Evolutionary conservation across 768 basidiomycete genomes (phyloP).

Genomic region (Calvatia gigantea): DNA sequence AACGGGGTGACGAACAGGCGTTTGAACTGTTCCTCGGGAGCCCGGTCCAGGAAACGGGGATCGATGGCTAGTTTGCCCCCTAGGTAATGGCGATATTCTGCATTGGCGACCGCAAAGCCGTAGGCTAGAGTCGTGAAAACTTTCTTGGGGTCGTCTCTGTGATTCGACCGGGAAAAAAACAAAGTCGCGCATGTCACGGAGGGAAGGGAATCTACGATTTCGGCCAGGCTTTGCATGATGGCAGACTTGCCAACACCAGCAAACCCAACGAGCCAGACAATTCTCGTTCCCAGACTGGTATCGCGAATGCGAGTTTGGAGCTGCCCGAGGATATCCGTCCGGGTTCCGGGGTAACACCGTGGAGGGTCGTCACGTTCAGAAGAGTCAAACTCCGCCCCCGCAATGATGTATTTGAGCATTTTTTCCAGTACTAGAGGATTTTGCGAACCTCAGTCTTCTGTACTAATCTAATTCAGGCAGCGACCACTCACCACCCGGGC

Average conservation of each 20-base stretch:
- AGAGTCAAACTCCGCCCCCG: background rate
- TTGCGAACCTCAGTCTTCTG: too few species aligned
- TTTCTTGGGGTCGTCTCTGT: background rate
- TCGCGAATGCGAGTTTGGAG: background rate
- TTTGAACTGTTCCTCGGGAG: background rate
- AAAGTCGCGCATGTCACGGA: background rate
- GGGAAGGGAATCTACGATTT: background rate
- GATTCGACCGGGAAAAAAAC: background rate
- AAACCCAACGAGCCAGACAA: constrained; percentile 6
- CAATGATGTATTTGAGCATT: background rate
- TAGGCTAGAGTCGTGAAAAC: background rate
- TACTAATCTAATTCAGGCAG: too few species aligned
- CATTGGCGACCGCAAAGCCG: background rate
- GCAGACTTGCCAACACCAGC: constrained; percentile 10
- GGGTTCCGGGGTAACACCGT: background rate
- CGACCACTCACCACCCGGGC: too few species aligned
- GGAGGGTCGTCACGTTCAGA: background rate
- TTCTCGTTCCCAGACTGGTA: background rate
- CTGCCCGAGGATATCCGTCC: background rate
- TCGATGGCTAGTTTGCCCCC: background rate
- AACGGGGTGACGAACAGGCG: background rate
- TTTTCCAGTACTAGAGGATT: background rate
- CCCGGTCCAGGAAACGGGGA: background rate
- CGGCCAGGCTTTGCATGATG: background rate
- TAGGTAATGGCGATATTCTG: background rate